These are phyloP conservation scores for Tricladium varicosporioides DNA, from an alignment of 2,329 filamentous ascomycete species.

Conservation along the genomic window DNA sequence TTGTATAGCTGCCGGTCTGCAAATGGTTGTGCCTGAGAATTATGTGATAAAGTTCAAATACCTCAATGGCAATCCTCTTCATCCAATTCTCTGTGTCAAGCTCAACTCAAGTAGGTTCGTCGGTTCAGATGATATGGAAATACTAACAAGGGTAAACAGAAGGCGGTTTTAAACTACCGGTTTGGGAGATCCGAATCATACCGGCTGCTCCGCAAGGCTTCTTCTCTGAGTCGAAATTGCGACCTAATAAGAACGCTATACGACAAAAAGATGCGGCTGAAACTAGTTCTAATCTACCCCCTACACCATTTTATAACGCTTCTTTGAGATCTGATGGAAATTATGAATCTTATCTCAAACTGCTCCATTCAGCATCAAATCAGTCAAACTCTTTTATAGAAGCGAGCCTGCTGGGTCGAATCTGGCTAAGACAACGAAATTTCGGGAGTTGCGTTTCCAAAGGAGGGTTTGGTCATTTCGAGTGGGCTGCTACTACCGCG, in stretches of 20 bases:
- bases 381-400: conserved; percentile 62
- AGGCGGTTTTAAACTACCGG: conserved; percentile 37
- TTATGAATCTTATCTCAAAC: conserved; percentile 70
- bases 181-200: conserved; percentile 70
- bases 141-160: conserved; percentile 16
- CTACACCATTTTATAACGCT: conserved; percentile 87
- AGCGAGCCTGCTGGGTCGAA: conserved; percentile 79
- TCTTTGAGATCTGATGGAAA: conserved; percentile 76
- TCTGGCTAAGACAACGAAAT: conserved; percentile 87
- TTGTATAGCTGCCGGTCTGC: conserved; percentile 70
- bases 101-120: conserved; percentile 29
- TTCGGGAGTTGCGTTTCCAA: conserved; percentile 66
- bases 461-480: conserved; percentile 90
- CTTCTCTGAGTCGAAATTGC: conserved; percentile 71
- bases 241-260: conserved; percentile 68
- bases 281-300: conserved; percentile 39
- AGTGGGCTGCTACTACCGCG: conserved; percentile 81
- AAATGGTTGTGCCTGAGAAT: conserved; percentile 50
- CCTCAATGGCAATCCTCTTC: conserved; percentile 71
- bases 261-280: conserved; percentile 50
- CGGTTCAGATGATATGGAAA: background rate
- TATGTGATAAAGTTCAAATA: conserved; percentile 62
- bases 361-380: conserved; percentile 67
- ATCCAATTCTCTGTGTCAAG: conserved; percentile 61
- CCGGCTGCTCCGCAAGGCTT: conserved; percentile 67